Evolutionary conservation across 2,329 filamentous ascomycete genomes (phyloP), one percentile per base, ranked within the genome.

Genomic region (Diaporthe citri): DNA sequence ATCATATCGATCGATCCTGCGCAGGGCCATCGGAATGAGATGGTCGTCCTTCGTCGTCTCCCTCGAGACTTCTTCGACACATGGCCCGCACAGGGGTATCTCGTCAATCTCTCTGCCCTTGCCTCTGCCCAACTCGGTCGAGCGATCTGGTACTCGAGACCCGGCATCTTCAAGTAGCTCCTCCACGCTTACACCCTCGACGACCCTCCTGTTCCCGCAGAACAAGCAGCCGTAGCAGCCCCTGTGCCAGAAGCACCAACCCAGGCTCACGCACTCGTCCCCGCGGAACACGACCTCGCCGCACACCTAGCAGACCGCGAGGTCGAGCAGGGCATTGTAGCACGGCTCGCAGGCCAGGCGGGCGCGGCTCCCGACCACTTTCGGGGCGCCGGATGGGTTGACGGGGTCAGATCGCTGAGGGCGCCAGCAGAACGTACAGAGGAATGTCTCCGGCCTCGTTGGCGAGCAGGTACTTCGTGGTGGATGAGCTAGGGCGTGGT

Each of bases 241-340:
- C 52, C 84, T 83, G 78, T 91, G 89, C 90, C 89, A 91, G 79
- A 91, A 91, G 78, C 88, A 90, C 89, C 87, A 91, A 0, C 89
- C 89, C n/a, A 91, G 83, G 77, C 88, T 90, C 55, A 91, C 87
- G 76, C 87, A 88, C 74, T 90, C 89, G 34, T 89, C 86, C 0
- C 84, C 87, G 36, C 89, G 87, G 48, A 86, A 85, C 17, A 91
- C 85, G 57, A 89, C 80, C 80, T 90, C 88, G 28, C 89, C 88
- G 77, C 90, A 91, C 36, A 87, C 88, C 90, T 83, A 91, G 80
- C 87, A 91, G 70, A 91, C 87, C 75, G 88, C 88, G 64, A 91
- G 83, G 79, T 90, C 84, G 67, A 90, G 79, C 2, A 91, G 80
- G 1, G 84, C 84, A 10, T 81, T 77, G 80, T 87, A 85, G 81